Evolutionary conservation across 2,329 filamentous ascomycete genomes (phyloP).

Genomic region (Fusarium proliferatum): DNA sequence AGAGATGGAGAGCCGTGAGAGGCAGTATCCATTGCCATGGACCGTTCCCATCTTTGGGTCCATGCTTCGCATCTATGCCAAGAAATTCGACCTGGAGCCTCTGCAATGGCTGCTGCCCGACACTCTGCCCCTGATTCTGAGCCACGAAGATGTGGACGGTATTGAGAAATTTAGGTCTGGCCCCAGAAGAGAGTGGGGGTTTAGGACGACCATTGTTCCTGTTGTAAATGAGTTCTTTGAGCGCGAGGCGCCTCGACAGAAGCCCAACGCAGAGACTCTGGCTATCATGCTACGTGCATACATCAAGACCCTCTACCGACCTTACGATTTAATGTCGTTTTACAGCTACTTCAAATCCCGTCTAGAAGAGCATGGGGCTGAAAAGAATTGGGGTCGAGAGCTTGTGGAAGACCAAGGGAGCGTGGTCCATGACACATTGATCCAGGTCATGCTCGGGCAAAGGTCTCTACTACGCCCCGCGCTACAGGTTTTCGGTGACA

Average conservation of each 20-base stretch:
- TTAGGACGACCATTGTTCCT: conserved; percentile 48
- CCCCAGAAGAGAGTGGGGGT: conserved; percentile 45
- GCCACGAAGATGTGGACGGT: conserved; percentile 34
- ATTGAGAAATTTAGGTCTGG: conserved; percentile 39
- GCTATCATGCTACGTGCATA: conserved; percentile 61
- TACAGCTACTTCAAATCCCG: conserved; percentile 60
- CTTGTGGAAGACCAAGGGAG: conserved; percentile 56
- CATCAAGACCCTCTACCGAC: conserved; percentile 53
- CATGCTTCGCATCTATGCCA: conserved; percentile 62
- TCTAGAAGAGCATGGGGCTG: conserved; percentile 49
- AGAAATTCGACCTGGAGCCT: conserved; percentile 59
- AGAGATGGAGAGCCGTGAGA: conserved; percentile 52
- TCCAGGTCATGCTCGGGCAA: conserved; percentile 60
- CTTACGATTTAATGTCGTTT: conserved; percentile 56
- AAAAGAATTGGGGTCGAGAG: conserved; percentile 50
- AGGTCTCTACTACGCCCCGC: conserved; percentile 55
- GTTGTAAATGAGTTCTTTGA: conserved; percentile 49
- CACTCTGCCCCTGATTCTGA: conserved; percentile 47
- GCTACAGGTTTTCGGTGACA: conserved; percentile 61
- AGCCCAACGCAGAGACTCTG: conserved; percentile 55
- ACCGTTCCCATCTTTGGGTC: conserved; percentile 55
- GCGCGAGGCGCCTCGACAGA: conserved; percentile 39
- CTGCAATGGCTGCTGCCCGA: conserved; percentile 56
- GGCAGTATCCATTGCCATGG: conserved; percentile 47
- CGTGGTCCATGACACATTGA: conserved; percentile 61